Evolutionary conservation across 2,329 filamentous ascomycete genomes (phyloP), one percentile per base, ranked within the genome.

Genomic region (Hypoxylon sp.): DNA sequence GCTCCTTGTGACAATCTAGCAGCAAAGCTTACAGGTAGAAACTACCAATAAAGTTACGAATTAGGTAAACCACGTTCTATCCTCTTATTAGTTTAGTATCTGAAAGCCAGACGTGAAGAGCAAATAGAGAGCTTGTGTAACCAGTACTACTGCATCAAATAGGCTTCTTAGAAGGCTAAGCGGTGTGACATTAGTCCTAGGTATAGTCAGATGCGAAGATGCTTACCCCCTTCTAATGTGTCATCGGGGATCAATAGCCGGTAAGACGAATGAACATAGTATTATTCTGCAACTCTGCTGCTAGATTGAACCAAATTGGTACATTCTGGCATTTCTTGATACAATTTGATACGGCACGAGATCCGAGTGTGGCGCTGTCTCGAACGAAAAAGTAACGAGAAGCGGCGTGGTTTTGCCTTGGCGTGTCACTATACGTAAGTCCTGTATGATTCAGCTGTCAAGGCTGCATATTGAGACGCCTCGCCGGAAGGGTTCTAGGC

Each of bases 271-370:
- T 16, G 5, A 14, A 30, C 14, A 14, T 43, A 29, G 21, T 23
- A n/a, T 23, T 46, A 54, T 32, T 19, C n/a, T 30, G 39, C 25
- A 34, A 52, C 21, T 27, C 25, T 5, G 12, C 7, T 45, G 25
- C 14, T 41, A 53, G 3, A 16, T 9, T 7, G 43, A 3, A 23
- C 21, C 25, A 25, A 3, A 19, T 21, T 30, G n/a, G 9, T 32
- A 23, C 12, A 37, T 25, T 11, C 34, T 11, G 41, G 5, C 5
- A 6, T 19, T 5, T 32, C 2, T 19, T 43, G 41, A 27, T 46
- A 46, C n/a, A n/a, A n/a, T n/a, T n/a, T 19, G 41, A 37, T 37
- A 34, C 14, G 8, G 37, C 46, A 46, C 52, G 29, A 55, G 16
- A 27, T 45, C 16, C 9, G 2, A 11, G 12, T 8, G 30, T 56